Conservation (phyloP, 768 basidiomycete genomes). For the Russula compacta region DNA sequence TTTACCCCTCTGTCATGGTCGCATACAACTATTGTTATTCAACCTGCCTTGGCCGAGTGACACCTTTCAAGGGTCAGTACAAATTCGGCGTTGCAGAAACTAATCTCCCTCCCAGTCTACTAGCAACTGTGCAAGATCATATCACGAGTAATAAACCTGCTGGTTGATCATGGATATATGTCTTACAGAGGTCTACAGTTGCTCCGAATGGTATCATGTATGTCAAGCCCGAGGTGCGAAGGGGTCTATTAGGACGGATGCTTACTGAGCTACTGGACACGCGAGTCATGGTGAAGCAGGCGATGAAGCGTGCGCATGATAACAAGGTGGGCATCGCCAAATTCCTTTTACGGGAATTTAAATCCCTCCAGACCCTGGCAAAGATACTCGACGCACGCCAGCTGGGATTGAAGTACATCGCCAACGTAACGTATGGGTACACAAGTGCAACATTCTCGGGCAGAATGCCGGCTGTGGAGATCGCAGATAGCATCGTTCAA, state of each 20-base stretch:
- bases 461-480: slow-evolving; percentile 96
- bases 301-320: slow-evolving; percentile 71
- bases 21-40: slow-evolving; percentile 98
- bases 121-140: slow-evolving; percentile 64
- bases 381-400: slow-evolving; percentile 85
- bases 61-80: slow-evolving; percentile 78
- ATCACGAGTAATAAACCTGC: slow-evolving; percentile 50
- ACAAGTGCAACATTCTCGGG: slow-evolving; percentile 92
- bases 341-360: background rate
- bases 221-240: slow-evolving; percentile 75
- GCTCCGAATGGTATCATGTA: slow-evolving; percentile 95
- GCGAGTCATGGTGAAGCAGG: slow-evolving; percentile 95
- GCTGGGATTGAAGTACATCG: slow-evolving; percentile 86
- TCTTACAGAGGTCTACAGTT: slow-evolving; percentile 39
- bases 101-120: slow-evolving; percentile 52
- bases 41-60: slow-evolving; percentile 84
- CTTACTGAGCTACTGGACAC: slow-evolving; percentile 87
- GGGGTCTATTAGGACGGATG: slow-evolving; percentile 85
- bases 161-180: background rate
- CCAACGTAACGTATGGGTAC: slow-evolving; percentile 94
- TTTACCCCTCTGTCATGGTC: slow-evolving; percentile 98
- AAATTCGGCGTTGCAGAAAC: slow-evolving; percentile 83
- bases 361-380: slow-evolving; percentile 46
- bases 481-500: slow-evolving; percentile 97
- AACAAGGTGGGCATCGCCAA: slow-evolving; percentile 51